phyloP scores from a whole-genome alignment of 306 rosid genomes.

The Amphicarpaea edgeworthii region DNA sequence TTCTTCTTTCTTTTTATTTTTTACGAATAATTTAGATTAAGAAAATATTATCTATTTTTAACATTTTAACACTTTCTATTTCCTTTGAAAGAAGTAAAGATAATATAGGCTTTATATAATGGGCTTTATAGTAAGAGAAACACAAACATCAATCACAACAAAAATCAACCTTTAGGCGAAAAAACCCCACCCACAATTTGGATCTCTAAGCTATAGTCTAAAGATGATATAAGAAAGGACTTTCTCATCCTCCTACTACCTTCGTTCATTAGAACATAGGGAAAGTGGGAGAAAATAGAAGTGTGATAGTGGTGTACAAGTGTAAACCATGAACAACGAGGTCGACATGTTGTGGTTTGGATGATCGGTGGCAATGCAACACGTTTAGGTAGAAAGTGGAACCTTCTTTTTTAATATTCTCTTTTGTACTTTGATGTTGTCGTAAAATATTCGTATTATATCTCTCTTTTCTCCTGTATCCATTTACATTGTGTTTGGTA shows the following conservation, averaged over 20 bases:
- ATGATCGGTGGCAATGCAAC: background rate
- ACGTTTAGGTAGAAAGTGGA: background rate
- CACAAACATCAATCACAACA: background rate
- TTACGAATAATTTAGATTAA: too few species aligned
- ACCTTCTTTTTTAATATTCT: background rate
- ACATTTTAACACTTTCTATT: background rate
- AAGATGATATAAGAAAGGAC: background rate
- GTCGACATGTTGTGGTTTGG: conserved; percentile 4
- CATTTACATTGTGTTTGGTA: too few species aligned
- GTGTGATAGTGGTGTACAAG: conserved; percentile 12
- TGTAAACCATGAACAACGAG: conserved; percentile 1
- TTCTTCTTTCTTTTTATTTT: too few species aligned
- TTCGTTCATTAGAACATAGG: background rate
- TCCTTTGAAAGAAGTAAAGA: background rate
- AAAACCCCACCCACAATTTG: background rate
- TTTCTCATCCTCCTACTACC: background rate
- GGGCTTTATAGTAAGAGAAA: background rate
- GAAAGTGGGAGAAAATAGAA: background rate
- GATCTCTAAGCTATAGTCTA: background rate
- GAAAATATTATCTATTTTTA: too few species aligned
- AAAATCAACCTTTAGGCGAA: background rate
- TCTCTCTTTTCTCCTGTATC: background rate
- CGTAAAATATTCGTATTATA: background rate
- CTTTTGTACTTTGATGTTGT: background rate
- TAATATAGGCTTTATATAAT: background rate